Base-by-base conservation (phyloP, 2,329 filamentous ascomycete species). In the Penicillium sclerotigenum region DNA sequence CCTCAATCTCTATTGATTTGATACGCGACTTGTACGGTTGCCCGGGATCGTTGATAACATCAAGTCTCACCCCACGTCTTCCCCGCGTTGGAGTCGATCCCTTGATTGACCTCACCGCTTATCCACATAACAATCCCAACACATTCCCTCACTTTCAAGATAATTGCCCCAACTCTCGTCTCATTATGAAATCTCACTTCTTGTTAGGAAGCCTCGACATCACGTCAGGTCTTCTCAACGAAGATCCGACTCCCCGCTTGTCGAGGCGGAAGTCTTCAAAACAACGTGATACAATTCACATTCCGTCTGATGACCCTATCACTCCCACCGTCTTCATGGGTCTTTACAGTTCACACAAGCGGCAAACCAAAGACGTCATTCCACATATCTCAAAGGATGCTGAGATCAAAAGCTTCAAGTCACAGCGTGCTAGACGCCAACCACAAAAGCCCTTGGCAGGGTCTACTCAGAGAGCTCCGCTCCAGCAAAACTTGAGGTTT, bases 261-360 rank as follows among this genome's bases (percentile, higher is more conserved):
- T 60, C 65, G 36, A 65, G 63, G 42, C 60, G 62, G 41, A 65
- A 53, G 41, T 48, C 54, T 38, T 65, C 66, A 16, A 65, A 47
- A 31, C 70, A 72, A 37, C 70, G 72, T 24, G 68, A 71, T 29
- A 77, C 73, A 3, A 68, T 77, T 16, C 77, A 76, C 57, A 74
- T 78, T 28, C 74, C 76, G 0, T 66, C 71, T 0, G 75, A 78
- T 37, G 73, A 78, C 56, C 73, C 70, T 1, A 75, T 75, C 0
- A 68, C 75, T 53, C 71, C 75, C 5, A 76, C 68, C 24, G 69
- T 73, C 33, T 78, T 77, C 50, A 77, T 78, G 75, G 72, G 67
- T 10, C 64, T 77, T 5, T 77, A 77, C 59, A 77, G 72, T 56
- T 74, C 75, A 1, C 55, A 75, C 20, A 78, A 76, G 52, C 49